Conservation (phyloP, 2,329 filamentous ascomycete genomes). For the Fusarium transvaalense region DNA sequence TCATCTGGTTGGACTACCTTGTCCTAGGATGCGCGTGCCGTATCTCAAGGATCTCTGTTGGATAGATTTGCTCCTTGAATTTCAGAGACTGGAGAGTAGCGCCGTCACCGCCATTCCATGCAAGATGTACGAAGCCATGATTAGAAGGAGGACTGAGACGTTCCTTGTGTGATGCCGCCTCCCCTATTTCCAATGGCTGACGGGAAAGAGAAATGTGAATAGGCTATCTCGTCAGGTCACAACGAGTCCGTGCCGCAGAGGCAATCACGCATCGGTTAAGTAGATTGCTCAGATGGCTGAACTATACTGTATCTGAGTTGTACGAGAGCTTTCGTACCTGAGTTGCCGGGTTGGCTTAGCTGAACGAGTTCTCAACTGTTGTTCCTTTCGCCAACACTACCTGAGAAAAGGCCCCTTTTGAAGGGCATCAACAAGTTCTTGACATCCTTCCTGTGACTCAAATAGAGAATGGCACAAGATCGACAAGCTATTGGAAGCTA, state of each 20-base stretch:
- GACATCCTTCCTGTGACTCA: background rate
- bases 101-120: constrained; percentile 22
- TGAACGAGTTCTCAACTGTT: background rate
- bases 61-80: constrained; percentile 20
- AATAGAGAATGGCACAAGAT: background rate
- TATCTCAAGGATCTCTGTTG: constrained; percentile 9
- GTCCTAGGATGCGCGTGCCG: background rate
- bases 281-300: constrained; percentile 3
- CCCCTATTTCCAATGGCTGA: constrained; percentile 2
- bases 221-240: constrained; percentile 11
- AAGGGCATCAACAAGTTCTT: background rate
- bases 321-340: background rate
- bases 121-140: constrained; percentile 4
- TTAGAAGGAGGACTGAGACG: background rate
- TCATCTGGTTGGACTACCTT: background rate
- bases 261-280: constrained; percentile 6
- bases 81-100: constrained; percentile 3
- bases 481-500: background rate
- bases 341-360: background rate
- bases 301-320: background rate
- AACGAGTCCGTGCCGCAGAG: constrained; percentile 9
- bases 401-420: background rate
- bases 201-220: background rate
- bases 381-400: background rate
- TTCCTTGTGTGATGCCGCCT: background rate